Base-by-base conservation (phyloP, 352 stramenopile genomes). In the Phytophthora litchii region DNA sequence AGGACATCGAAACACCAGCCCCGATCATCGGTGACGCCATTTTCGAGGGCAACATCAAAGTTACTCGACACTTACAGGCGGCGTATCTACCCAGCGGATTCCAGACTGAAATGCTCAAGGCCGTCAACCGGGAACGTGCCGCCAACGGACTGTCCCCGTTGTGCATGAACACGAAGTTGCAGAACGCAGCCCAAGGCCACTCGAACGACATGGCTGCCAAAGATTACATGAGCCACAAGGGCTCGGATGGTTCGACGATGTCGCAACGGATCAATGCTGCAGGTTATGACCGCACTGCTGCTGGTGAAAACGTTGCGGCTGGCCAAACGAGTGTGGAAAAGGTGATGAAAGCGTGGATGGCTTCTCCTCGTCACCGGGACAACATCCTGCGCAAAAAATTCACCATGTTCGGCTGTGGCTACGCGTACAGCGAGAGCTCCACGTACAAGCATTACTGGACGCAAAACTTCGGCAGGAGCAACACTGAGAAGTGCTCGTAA, bases 391-490 rank as follows among this genome's bases (percentile, higher is more conserved):
- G 61, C 17, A 20, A 41, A 13, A 58, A 64, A 20, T 76, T 72
- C 44, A 76, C 51, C 36, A 72, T 76, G 47, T 69, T 78, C 37
- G 72, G 72, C 34, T 74, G 52, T 20, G 72, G 64, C 3, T 80
- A 72, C 37, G 60, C 65, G 14, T 76, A 71, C 62, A 70, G 27
- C 14, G 40, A 64, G 14, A 50, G 36, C 8, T 67, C 54, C 12
- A 68, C 56, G 27, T 83, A 76, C 64, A 71, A 76, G 50, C 43
- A 72, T 47, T 86, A 83, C 67, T 89, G 79, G 79, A 85, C 74
- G 20, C 79, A 89, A 53, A 67, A 79, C 60, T 89, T 89, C 36
- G 74, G 65, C 19, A 27, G 47, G 0, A 65, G 70, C 23, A 60
- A 50, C 1, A 56, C 41, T 1, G 66, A 81, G 5, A 38, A 37